These are phyloP conservation scores for Tetrahymena malaccensis DNA, from an alignment of 73 alveolate species.

Conservation along the genomic window DNA sequence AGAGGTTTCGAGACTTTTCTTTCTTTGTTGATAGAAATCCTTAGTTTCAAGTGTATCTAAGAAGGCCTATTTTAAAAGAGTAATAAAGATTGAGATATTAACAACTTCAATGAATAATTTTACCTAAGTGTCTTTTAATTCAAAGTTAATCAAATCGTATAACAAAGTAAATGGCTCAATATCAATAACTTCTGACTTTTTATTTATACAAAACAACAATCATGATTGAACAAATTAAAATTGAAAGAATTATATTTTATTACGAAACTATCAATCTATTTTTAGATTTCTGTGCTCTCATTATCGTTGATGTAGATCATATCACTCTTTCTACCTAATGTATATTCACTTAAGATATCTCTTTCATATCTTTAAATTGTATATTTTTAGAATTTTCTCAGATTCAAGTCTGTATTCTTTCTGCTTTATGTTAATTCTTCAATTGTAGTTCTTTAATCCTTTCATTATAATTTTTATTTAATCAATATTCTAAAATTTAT, in stretches of 20 bases:
- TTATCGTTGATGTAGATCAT: not conserved
- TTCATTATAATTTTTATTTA: not conserved
- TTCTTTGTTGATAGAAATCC: not conserved
- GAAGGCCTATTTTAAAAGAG: not conserved
- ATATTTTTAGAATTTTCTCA: not conserved
- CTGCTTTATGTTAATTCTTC: not conserved
- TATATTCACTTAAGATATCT: not conserved
- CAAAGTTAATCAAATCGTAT: not conserved
- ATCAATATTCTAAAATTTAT: not conserved
- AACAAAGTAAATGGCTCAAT: not conserved
- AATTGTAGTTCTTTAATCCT: not conserved
- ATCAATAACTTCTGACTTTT: not conserved
- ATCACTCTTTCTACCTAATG: not conserved
- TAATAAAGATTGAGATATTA: too few relatives aligned
- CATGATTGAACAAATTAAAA: too few relatives aligned
- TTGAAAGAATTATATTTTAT: too few relatives aligned
- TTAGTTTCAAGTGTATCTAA: not conserved
- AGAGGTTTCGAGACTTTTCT: not conserved
- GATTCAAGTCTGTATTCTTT: not conserved
- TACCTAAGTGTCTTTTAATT: not conserved
- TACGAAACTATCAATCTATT: not conserved
- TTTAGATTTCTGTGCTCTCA: not conserved
- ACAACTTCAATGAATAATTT: not conserved
- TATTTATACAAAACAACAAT: too few relatives aligned
- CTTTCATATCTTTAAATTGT: not conserved